Percentiles rank a stretch among this genome's conserved stretches.
These are phyloP conservation scores for Tulasnella sp. DNA, from an alignment of 768 basidiomycete genomes.

Conservation along the genomic window DNA sequence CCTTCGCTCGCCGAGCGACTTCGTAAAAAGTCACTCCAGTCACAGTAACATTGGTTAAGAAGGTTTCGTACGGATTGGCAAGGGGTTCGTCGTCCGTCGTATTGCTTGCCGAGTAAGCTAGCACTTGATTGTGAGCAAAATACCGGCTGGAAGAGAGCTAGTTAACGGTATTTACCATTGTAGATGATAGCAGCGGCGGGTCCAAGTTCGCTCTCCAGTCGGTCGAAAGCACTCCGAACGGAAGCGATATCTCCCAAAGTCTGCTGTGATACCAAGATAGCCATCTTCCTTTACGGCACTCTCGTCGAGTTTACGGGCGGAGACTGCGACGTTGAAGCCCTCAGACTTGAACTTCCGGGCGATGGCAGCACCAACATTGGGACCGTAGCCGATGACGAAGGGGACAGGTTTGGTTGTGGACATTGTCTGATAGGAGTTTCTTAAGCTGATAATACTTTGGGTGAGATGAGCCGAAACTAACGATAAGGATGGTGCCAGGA, in stretches of 20 bases:
- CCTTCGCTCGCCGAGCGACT: conserved; percentile 2
- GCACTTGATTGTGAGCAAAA: too few relatives aligned
- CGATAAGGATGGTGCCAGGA: not conserved
- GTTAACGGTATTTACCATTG: not conserved
- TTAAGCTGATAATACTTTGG: not conserved
- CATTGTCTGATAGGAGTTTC: not conserved
- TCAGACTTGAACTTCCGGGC: not conserved
- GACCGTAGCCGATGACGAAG: conserved; percentile 23
- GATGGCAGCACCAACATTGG: conserved; percentile 13
- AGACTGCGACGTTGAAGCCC: not conserved
- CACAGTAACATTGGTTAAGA: not conserved
- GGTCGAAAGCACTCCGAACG: not conserved
- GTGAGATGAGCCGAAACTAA: not conserved
- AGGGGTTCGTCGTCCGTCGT: not conserved
- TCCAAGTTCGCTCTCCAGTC: not conserved
- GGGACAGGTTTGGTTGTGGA: not conserved
- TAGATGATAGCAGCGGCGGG: not conserved
- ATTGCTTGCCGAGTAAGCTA: not conserved
- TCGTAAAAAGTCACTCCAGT: conserved; percentile 1
- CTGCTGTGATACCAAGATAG: not conserved
- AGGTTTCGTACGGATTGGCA: not conserved
- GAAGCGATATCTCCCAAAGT: not conserved
- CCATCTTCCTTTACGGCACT: not conserved
- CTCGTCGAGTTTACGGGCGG: not conserved
- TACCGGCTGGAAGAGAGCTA: not conserved